Evolutionary conservation across 805 yeast genomes (phyloP), one percentile per base, ranked within the genome.

Genomic region (Ascoidea tarda): DNA sequence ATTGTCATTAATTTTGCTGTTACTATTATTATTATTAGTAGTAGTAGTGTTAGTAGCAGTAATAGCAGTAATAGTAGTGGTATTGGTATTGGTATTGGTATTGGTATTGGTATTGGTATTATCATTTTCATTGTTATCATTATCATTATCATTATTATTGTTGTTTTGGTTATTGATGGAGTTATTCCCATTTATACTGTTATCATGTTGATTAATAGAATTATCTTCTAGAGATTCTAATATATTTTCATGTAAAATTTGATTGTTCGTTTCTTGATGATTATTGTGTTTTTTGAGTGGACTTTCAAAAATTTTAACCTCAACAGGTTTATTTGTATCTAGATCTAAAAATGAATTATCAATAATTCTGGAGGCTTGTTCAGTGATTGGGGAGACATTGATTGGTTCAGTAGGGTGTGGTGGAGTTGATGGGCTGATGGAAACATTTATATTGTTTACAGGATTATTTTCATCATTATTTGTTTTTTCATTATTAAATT

Each of bases 391-490:
- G 46, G 64, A 60, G 5, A 57, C 52, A 4, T 69, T 65, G 32
- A 59, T 59, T 4, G 69, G 61, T 51, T 66, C 66, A 6, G 69
- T 64, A 5, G 60, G 51, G 12, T 68, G 59, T 5, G 62, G 53
- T 6, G 69, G 70, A 0, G 68, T 64, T 6, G 42, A 14, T 16
- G 31, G 47, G 28, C 28, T 21, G 28, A 21, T 21, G 28, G 28
- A 21, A 21, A 21, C 28, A 21, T 2, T 21, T 2, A 21, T 3
- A 21, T 21, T 21, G 28, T 21, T 21, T 21, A 21, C 28, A 21
- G 28, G 3, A 21, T 21, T 21, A 2, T 21, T 21, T 21, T 21
- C 28, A 21, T 21, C 3, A 21, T 21, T 21, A 21, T 21, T 21
- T 21, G 3, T 21, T 21, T 21, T 21, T 21, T 21, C 28, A 21